Evolutionary conservation across 345 rosid genomes (phyloP).

Genomic region (Gossypium herbaceum): DNA sequence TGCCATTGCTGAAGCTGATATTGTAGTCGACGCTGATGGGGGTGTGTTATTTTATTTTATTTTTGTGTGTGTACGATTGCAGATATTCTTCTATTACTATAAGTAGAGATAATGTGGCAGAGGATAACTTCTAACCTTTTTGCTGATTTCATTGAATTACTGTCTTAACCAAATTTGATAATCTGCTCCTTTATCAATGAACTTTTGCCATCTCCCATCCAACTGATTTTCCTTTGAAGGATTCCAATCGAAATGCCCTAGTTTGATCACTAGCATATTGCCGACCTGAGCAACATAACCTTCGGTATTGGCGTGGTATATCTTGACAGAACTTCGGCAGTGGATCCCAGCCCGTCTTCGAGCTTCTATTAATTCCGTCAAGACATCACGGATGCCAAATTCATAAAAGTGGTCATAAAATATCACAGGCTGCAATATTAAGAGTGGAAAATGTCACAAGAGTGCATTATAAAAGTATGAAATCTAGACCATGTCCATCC

Average conservation of each 20-base stretch:
- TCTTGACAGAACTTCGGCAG: constrained; percentile 37
- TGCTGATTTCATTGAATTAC: not conserved
- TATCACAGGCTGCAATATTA: constrained; percentile 34
- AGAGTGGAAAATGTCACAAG: not conserved
- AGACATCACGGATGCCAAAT: constrained; percentile 36
- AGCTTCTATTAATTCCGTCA: constrained; percentile 38
- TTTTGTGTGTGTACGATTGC: not conserved
- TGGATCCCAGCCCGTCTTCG: constrained; percentile 36
- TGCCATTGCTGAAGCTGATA: not conserved
- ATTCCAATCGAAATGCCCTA: constrained; percentile 42
- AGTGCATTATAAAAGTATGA: not conserved
- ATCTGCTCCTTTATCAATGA: constrained; percentile 35
- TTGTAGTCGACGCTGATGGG: not conserved
- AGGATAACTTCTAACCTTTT: not conserved
- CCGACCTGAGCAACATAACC: constrained; percentile 41
- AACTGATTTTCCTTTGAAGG: constrained; percentile 39
- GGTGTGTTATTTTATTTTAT: not conserved
- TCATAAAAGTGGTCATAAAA: constrained; percentile 48
- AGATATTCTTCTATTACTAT: not conserved
- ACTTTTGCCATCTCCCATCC: constrained; percentile 45
- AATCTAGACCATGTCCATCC: not conserved
- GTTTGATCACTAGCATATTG: constrained; percentile 33
- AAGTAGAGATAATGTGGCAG: not conserved
- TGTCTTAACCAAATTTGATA: constrained; percentile 40
- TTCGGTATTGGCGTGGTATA: constrained; percentile 41